A percentile compares a stretch with the other conserved stretches of the same genome.
phyloP scores from a whole-genome alignment of 108 stramenopile species.

The Skeletonema marinoi region DNA sequence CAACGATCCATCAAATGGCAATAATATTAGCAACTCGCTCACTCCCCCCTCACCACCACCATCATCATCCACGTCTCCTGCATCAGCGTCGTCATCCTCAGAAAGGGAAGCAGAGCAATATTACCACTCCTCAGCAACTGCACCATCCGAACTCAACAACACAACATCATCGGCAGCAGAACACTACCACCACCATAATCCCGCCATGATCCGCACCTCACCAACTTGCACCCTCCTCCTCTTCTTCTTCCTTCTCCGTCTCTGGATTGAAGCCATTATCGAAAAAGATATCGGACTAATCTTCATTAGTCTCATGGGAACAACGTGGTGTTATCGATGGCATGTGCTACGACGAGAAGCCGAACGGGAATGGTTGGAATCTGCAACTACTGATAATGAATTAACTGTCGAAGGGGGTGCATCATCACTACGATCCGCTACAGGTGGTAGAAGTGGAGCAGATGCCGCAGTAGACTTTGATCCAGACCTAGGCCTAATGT shows the following conservation, averaged over 20 bases:
- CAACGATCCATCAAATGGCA: not conserved
- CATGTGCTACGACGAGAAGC: constrained; percentile 62
- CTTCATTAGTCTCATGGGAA: constrained; percentile 67
- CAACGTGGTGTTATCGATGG: constrained; percentile 76
- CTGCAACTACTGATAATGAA: constrained; percentile 57
- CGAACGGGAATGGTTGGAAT: constrained; percentile 70
- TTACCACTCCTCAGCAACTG: not conserved
- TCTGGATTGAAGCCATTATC: constrained; percentile 82
- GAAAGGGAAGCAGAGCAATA: not conserved
- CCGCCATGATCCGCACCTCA: not conserved
- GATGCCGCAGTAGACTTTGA: constrained; percentile 49
- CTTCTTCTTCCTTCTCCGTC: constrained; percentile 71
- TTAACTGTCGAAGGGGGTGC: not conserved
- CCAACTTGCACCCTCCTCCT: constrained; percentile 64
- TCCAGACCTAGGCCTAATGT: constrained; percentile 66
- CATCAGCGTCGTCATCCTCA: not conserved
- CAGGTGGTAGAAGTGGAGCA: not conserved
- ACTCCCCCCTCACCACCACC: not conserved
- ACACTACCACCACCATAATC: not conserved
- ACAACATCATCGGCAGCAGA: not conserved
- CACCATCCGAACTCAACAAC: not conserved
- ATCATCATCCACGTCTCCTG: not conserved
- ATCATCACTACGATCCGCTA: not conserved
- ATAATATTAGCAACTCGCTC: not conserved
- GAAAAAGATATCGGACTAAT: constrained; percentile 62